Base-by-base conservation (phyloP, 768 basidiomycete genomes). In the Russula ochroleuca region DNA sequence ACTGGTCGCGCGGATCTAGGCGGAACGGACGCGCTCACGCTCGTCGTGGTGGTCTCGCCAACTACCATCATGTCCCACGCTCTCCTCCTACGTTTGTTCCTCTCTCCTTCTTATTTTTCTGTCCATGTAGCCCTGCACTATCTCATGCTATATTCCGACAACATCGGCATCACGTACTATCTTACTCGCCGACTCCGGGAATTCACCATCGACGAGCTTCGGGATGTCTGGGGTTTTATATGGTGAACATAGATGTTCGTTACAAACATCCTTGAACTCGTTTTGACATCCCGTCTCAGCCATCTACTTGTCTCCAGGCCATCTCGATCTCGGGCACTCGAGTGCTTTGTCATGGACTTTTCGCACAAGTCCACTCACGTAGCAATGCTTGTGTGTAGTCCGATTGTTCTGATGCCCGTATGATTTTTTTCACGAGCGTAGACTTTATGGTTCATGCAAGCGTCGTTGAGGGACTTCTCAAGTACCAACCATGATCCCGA, bases 391-490 rank as follows among this genome's bases (percentile, higher is more conserved):
- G 96, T 97, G 71, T 75, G 95, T 85, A 63, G 48, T 48, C 33
- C 52, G 45, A 40, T 69, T 57, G 55, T 59, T 65, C 63, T 62
- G 57, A 72, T 67, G 52, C 40, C 64, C 49, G 21, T 35, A 67
- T 65, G 59, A 59, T 45, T 48, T 64, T 58, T 59, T 25, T 23
- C 57, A 54, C 59, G 49, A 49, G 45, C 58, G 68, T 60, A 95
- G 94, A 98, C 97, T 0, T 77, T 99, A 50, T 98, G 96, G 94
- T 97, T 95, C 76, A 95, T 98, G 89, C 97, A 98, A 83, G 92
- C 96, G 17, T 86, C 90, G 31, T 80, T 99, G 21, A 85, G 84
- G 62, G 97, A 99, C 74, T 79, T 98, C 9, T 82, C 87, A 0
- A 69, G 75, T 50, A 66, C 70, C 41, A 80, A 78, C 15, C 81